These are phyloP conservation scores for Candida takata DNA, from an alignment of 805 yeast genomes.

Conservation along the genomic window DNA sequence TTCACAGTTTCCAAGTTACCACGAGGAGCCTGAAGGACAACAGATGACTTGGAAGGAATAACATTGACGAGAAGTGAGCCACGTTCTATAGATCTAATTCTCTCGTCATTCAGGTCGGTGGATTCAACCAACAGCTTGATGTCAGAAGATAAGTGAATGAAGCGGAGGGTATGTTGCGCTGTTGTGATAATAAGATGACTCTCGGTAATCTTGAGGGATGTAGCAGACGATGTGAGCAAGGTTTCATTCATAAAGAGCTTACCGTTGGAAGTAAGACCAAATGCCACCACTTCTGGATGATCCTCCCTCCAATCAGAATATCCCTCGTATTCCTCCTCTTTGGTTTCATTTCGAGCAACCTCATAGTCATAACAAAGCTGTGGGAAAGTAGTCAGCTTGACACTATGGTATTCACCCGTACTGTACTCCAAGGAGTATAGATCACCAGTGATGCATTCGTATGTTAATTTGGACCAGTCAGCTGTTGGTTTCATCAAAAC, in stretches of 20 bases:
- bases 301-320: slow-evolving; percentile 25
- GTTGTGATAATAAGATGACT: slow-evolving; percentile 76
- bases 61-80: slow-evolving; percentile 81
- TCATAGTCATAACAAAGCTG: slow-evolving; percentile 60
- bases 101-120: slow-evolving; percentile 54
- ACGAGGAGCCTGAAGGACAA: slow-evolving; percentile 88
- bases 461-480: slow-evolving; percentile 44
- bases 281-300: slow-evolving; percentile 31
- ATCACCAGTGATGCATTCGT: slow-evolving; percentile 56
- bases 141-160: slow-evolving; percentile 55
- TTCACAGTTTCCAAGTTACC: slow-evolving; percentile 92
- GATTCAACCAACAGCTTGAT: slow-evolving; percentile 34
- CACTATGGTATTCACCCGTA: slow-evolving; percentile 25
- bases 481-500: slow-evolving; percentile 50
- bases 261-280: slow-evolving; percentile 75
- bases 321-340: slow-evolving; percentile 14
- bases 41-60: slow-evolving; percentile 76
- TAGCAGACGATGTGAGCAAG: slow-evolving; percentile 64
- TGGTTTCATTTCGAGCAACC: slow-evolving; percentile 27
- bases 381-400: slow-evolving; percentile 48
- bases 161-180: slow-evolving; percentile 76
- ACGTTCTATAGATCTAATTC: slow-evolving; percentile 82
- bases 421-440: slow-evolving; percentile 13
- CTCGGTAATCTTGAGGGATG: slow-evolving; percentile 71
- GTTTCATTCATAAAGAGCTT: slow-evolving; percentile 58